Evolutionary conservation across 805 yeast genomes (phyloP).

Genomic region (Nakazawaea populi): DNA sequence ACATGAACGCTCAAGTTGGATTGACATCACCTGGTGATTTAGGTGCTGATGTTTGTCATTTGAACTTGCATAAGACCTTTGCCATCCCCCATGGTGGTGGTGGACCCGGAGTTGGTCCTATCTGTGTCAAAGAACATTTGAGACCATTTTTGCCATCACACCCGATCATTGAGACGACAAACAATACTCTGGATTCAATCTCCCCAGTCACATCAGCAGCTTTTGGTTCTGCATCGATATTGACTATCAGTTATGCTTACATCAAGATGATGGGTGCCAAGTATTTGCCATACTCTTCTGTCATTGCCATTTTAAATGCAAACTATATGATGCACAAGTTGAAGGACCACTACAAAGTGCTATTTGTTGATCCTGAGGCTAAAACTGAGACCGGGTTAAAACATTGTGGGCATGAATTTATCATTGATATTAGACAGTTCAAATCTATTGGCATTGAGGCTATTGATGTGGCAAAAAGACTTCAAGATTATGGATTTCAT

Average conservation of each 20-base stretch:
- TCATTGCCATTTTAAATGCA: conserved; percentile 89
- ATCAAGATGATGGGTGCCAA: conserved; percentile 88
- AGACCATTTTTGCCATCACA: conserved; percentile 81
- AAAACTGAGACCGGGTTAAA: conserved; percentile 42
- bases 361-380: conserved; percentile 55
- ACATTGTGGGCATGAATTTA: conserved; percentile 95
- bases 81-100: conserved; percentile 99
- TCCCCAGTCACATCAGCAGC: conserved; percentile 88
- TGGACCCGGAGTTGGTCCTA: conserved; percentile 99
- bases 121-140: conserved; percentile 82
- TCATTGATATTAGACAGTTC: conserved; percentile 82
- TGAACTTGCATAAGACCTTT: conserved; percentile 95
- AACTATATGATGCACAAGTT: conserved; percentile 89
- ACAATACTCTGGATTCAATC: conserved; percentile 38
- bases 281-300: conserved; percentile 81
- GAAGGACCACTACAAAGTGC: conserved; percentile 62
- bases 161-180: conserved; percentile 50
- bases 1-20: conserved; percentile 99
- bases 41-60: conserved; percentile 97
- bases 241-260: conserved; percentile 92
- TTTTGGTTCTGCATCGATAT: conserved; percentile 88
- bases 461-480: conserved; percentile 91
- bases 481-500: conserved; percentile 98
- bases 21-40: conserved; percentile 95
- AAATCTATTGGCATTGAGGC: conserved; percentile 83